These are phyloP conservation scores for Trichocladium uniseriatum DNA, from an alignment of 495 filamentous ascomycete species.

Conservation along the genomic window DNA sequence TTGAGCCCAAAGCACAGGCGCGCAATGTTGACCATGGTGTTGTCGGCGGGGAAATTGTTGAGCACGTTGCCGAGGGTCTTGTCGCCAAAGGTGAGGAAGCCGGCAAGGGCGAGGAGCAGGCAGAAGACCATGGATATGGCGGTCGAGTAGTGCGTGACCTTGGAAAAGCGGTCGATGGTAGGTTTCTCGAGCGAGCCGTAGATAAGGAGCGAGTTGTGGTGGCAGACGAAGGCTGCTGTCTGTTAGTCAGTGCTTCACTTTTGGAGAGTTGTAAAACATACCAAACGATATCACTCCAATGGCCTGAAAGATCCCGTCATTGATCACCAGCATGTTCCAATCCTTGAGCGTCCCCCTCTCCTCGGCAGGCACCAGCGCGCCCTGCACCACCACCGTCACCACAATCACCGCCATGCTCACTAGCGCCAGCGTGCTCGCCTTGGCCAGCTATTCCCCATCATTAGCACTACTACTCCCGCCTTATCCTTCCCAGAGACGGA, in stretches of 20 bases:
- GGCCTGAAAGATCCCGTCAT: conserved; percentile 84
- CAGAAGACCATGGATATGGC: conserved; percentile 81
- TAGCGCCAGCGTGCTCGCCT: conserved; percentile 84
- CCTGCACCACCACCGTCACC: conserved; percentile 79
- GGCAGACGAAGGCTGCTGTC: conserved; percentile 69
- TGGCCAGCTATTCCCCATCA: conserved; percentile 92
- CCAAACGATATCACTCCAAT: conserved; percentile 97
- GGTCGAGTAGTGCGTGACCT: conserved; percentile 87
- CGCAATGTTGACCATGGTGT: conserved; percentile 87
- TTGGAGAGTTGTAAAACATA: conserved; percentile 30
- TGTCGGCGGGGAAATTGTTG: conserved; percentile 90
- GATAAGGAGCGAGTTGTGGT: conserved; percentile 94
- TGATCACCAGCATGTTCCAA: conserved; percentile 56
- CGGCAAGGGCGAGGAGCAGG: conserved; percentile 75
- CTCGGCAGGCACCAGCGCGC: conserved; percentile 58
- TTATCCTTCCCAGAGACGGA: neutral
- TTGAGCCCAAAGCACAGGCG: conserved; percentile 92
- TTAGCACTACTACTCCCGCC: too few relatives aligned
- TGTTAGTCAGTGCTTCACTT: conserved; percentile 19
- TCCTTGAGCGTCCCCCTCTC: conserved; percentile 57
- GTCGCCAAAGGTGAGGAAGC: conserved; percentile 88
- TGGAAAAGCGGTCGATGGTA: conserved; percentile 86
- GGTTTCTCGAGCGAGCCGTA: conserved; percentile 92
- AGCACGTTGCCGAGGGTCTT: conserved; percentile 89
- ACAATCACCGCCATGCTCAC: conserved; percentile 88